These are phyloP conservation scores for Pyracantha coccinea DNA, from an alignment of 331 rosid species.

Conservation along the genomic window DNA sequence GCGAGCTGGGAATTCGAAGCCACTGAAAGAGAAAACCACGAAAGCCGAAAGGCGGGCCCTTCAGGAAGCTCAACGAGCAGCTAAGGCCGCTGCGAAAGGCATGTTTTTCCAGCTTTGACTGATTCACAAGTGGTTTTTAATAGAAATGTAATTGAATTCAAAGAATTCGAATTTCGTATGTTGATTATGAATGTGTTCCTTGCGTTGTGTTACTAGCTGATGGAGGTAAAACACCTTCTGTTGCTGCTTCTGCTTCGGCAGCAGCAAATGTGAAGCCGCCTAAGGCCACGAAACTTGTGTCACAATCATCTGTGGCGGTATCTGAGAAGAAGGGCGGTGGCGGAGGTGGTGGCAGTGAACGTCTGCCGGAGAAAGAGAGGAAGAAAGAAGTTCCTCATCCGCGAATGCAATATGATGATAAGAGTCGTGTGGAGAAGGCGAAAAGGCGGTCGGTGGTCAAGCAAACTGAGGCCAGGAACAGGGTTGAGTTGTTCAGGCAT, in stretches of 20 bases:
- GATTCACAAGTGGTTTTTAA: not conserved
- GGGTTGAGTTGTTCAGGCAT: constrained; percentile 96
- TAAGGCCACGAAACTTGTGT: constrained; percentile 32
- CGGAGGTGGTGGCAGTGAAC: constrained; percentile 31
- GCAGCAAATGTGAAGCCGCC: constrained; percentile 45
- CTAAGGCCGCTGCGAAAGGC: constrained; percentile 89
- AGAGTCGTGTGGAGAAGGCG: constrained; percentile 82
- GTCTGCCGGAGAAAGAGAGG: constrained; percentile 68
- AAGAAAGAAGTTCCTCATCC: constrained; percentile 97
- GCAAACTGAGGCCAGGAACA: constrained; percentile 88
- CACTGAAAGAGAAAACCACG: constrained; percentile 57
- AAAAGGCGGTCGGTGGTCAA: constrained; percentile 79
- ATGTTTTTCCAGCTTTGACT: not conserved
- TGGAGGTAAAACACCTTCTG: constrained; percentile 38
- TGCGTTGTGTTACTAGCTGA: constrained; percentile 36
- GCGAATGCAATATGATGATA: constrained; percentile 94
- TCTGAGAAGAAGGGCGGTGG: constrained; percentile 65
- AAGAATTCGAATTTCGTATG: constrained; percentile 9
- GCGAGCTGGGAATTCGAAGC: constrained; percentile 25
- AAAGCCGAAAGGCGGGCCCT: constrained; percentile 97
- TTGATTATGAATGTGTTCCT: not conserved
- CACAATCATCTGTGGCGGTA: constrained; percentile 38
- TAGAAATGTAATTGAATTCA: not conserved
- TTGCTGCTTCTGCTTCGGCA: constrained; percentile 14
- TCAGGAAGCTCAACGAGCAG: constrained; percentile 97